Conservation (phyloP, 306 rosid genomes). For the Begonia masoniana region DNA sequence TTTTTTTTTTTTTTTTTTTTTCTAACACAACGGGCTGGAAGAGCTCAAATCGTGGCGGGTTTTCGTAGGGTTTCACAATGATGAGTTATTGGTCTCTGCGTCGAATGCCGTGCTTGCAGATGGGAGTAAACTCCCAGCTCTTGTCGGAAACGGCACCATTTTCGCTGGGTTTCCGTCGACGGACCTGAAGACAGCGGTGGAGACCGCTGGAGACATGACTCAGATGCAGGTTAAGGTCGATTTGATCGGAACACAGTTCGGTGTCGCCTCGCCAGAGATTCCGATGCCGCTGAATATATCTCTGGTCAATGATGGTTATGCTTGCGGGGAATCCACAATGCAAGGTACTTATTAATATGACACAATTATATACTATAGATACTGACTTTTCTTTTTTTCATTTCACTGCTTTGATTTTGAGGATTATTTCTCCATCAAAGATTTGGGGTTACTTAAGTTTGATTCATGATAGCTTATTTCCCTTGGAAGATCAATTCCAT, state of each 20-base stretch:
- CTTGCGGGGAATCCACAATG: constrained; percentile 26
- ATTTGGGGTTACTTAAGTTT: too few relatives aligned
- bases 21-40: constrained; percentile 65
- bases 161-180: constrained; percentile 68
- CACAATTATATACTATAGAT: too few relatives aligned
- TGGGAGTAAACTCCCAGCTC: constrained; percentile 43
- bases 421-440: too few relatives aligned
- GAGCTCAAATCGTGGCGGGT: constrained; percentile 81
- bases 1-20: too few relatives aligned
- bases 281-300: constrained; percentile 63
- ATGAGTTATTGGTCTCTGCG: constrained; percentile 63
- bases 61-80: constrained; percentile 61
- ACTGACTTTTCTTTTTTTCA: too few relatives aligned
- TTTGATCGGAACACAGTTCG: constrained; percentile 64
- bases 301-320: constrained; percentile 67
- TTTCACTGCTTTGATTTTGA: too few relatives aligned
- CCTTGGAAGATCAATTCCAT: too few relatives aligned
- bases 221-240: constrained; percentile 70
- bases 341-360: constrained; percentile 26
- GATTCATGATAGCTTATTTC: too few relatives aligned
- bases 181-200: constrained; percentile 79
- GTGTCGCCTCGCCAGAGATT: constrained; percentile 49
- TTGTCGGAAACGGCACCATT: constrained; percentile 64
- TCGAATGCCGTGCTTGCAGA: constrained; percentile 48
- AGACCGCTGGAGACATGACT: constrained; percentile 78